phyloP scores from a whole-genome alignment of 371 early-diverging fungal genomes.

The Apophysomyces trapeziformis region DNA sequence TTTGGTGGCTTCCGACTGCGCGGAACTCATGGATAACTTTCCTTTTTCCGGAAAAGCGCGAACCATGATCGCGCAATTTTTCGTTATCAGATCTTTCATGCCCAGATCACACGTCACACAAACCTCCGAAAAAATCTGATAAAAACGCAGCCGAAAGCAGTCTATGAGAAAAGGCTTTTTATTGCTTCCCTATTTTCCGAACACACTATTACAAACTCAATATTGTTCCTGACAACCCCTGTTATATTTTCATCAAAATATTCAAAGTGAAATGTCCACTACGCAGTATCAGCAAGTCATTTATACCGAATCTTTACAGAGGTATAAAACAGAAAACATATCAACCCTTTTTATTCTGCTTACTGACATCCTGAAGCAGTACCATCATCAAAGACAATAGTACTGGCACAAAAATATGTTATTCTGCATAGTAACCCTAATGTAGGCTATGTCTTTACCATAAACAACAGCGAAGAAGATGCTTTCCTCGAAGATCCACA shows the following conservation, averaged over 20 bases:
- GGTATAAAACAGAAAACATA: background rate
- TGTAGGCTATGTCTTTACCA: background rate
- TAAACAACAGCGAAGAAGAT: background rate
- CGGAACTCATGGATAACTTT: background rate
- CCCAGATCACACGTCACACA: slow-evolving; percentile 6
- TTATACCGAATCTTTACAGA: background rate
- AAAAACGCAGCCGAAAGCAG: background rate
- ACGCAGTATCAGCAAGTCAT: background rate
- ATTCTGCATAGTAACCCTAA: background rate
- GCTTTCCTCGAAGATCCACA: slow-evolving; percentile 46
- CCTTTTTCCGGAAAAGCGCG: background rate
- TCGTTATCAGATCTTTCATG: slow-evolving; percentile 9
- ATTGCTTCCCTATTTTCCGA: background rate
- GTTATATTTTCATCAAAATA: background rate
- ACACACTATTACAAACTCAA: background rate
- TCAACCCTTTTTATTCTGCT: no score
- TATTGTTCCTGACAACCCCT: background rate
- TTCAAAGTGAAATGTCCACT: background rate
- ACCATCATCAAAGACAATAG: background rate
- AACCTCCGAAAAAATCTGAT: slow-evolving; percentile 8
- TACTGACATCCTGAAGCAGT: background rate
- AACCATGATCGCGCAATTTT: background rate
- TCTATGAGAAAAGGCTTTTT: background rate
- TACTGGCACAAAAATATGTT: background rate
- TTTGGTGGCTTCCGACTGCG: background rate